Evolutionary conservation across 106 monocot genomes (phyloP).

Genomic region (Acanthochlamys bracteata): DNA sequence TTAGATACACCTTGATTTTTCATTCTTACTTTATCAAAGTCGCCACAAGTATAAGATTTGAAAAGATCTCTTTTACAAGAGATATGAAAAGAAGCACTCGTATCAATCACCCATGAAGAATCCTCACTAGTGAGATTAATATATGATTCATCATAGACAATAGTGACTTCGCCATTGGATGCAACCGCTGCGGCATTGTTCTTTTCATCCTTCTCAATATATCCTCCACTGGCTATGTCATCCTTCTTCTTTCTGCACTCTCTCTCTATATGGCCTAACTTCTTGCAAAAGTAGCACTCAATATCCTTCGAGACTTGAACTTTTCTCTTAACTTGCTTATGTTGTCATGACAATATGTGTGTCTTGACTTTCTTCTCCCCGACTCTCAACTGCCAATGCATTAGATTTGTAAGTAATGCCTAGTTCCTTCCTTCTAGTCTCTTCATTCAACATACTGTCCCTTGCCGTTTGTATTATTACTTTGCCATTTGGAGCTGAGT

Average conservation of each 20-base stretch:
- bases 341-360: not conserved
- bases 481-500: conserved; percentile 2
- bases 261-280: not conserved
- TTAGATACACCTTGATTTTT: not conserved
- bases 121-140: not conserved
- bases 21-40: conserved; percentile 1
- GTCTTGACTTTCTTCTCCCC: not conserved
- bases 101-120: conserved; percentile 5
- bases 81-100: conserved; percentile 1
- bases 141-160: conserved; percentile 1
- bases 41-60: not conserved
- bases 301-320: conserved; percentile 1
- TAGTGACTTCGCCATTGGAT: not conserved
- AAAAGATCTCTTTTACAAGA: conserved; percentile 1
- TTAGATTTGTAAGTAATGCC: not conserved
- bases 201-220: not conserved
- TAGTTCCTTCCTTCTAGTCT: not conserved
- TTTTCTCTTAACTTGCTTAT: not conserved
- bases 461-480: not conserved
- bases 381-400: not conserved
- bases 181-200: not conserved
- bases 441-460: conserved; percentile 3
- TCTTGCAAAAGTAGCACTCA: not conserved
- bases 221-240: not conserved
- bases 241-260: not conserved